These are phyloP conservation scores for Boechera divaricarpa DNA, from an alignment of 345 rosid genomes.

Conservation along the genomic window DNA sequence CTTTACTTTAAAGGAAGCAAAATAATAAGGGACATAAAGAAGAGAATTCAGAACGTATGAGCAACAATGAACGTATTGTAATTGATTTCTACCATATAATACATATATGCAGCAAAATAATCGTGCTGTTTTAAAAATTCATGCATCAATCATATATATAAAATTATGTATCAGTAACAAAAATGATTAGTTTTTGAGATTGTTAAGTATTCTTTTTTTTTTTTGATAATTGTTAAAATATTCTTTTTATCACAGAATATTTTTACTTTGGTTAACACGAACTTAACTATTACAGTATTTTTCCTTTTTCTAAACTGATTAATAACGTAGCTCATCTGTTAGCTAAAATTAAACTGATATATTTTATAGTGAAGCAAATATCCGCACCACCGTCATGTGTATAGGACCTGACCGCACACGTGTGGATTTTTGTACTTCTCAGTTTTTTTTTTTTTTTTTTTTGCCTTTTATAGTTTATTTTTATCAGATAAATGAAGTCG, in stretches of 20 bases:
- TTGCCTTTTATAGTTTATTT: conserved; percentile 20
- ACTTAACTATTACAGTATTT: neutral
- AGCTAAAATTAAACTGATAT: neutral
- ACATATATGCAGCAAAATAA: no score
- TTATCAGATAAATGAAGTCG: neutral
- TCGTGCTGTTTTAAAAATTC: neutral
- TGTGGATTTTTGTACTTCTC: conserved; percentile 39
- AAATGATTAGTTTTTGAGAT: neutral
- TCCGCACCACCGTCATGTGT: conserved; percentile 45
- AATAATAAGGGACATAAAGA: no score
- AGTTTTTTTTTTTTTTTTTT: neutral
- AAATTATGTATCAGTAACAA: neutral
- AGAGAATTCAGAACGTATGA: no score
- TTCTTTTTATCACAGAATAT: no score
- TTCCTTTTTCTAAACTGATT: neutral
- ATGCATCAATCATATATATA: neutral
- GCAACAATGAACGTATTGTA: no score
- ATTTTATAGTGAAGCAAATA: neutral
- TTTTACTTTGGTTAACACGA: neutral
- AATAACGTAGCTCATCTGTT: neutral
- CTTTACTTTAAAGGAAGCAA: no score
- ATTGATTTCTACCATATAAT: no score
- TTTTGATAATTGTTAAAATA: no score
- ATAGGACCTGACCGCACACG: conserved; percentile 42
- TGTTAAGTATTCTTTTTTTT: neutral